Base-by-base conservation (phyloP, 371 early-diverging fungal species). In the Funneliformis caledonium region DNA sequence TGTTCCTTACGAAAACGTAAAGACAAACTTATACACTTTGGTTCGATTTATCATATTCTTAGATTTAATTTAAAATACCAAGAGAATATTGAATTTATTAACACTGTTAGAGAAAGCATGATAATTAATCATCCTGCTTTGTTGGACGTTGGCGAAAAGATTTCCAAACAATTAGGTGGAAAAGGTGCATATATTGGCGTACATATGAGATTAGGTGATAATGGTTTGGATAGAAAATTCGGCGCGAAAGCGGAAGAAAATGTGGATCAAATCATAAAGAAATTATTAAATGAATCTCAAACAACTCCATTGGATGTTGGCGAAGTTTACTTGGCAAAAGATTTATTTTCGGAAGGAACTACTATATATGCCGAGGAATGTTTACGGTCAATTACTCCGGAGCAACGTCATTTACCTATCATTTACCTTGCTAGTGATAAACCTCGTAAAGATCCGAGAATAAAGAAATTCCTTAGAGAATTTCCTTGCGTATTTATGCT, bases 21-120 rank as follows among this genome's bases (percentile, higher is more conserved):
- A 19, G 88, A 89, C 68, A 83, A 80, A 11, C 61, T 89, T 59
- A 82, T 88, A n/a, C 52, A 85, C 11, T 88, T 88, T 78, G 85
- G 86, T 69, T 83, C 85, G 8, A 52, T 78, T 14, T 85, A 87
- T 11, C 72, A 87, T 4, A 83, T 85, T 2, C 43, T 22, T 50
- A 67, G 52, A 68, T 33, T 78, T 11, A 48, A 45, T 33, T 50
- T 78, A 45, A 65, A 19, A 12, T 19, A 19, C 2, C 8, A 48
- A 26, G 56, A 50, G 12, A 78, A 78, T 68, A 65, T 31, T 33
- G 42, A 43, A 16, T 78, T 69, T 69, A 10, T 43, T n/a, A 11
- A 69, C 2, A n/a, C n/a, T 43, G 43, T 69, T 69, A 37, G 43
- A 47, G 22, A 43, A 2, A 69, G 9, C 9, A 43, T 69, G n/a